Base-by-base conservation (phyloP, 805 yeast genomes). In the Yarrowia bubula region DNA sequence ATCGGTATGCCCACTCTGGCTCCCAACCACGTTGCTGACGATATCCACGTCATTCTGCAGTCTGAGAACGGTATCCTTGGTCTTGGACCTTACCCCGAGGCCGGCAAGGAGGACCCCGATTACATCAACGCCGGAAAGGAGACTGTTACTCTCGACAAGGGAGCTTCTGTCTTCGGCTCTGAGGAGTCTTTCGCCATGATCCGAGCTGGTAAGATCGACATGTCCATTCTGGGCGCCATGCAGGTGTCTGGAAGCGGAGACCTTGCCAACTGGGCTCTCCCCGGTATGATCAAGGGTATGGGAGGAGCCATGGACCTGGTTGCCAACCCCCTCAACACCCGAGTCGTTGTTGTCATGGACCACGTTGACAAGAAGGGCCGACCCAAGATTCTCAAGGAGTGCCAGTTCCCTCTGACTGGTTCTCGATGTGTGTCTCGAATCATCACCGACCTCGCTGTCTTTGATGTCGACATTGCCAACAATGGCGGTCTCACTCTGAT, bases 231-330 rank as follows among this genome's bases (percentile, higher is more conserved):
- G 14, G 85, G 85, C 5, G 84, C 82, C 11, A 75, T 81, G 72
- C 84, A 81, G 70, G 84, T 82, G 6, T 78, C 83, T 1, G 75
- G 75, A 48, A 72, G 67, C 53, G 84, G 84, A 42, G 84, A 82
- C 66, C 75, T 81, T 42, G 84, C 85, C 43, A 81, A 81, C 70
- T 81, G 84, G 84, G 83, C 81, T 31, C 74, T 81, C 4, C 84
- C 85, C 0, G 84, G 84, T 8, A 74, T 77, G 66, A 78, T 81
- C 48, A 80, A 79, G 70, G 84, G 84, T 17, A 82, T 81, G 81
- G 84, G 84, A 31, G 84, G 84, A 15, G 84, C 84, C 28, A 82
- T 82, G 84, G 84, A 81, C 69, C 75, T 81, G 28, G 84, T 80
- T 6, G 77, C 82, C 7, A 80, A 80, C 68, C 83, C 83, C 14